Percentiles rank a stretch among this genome's conserved stretches.
These are phyloP conservation scores for Debaryomyces subglobosus DNA, from an alignment of 1,139 yeast species.

Conservation along the genomic window DNA sequence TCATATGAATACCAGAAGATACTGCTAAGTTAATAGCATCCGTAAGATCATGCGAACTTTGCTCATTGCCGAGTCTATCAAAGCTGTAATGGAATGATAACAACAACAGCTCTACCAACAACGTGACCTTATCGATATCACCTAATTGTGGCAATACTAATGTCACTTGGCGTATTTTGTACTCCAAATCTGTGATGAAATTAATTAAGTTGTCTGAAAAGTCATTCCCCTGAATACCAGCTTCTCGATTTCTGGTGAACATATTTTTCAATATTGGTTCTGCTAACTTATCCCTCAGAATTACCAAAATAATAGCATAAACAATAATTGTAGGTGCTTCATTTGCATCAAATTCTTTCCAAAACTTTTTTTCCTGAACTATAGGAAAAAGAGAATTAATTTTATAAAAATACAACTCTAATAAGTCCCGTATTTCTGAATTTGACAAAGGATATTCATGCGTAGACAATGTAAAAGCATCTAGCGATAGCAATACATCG, in stretches of 20 bases:
- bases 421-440: constrained; percentile 25
- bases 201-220: constrained; percentile 19
- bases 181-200: constrained; percentile 32
- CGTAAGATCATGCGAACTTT: constrained; percentile 38
- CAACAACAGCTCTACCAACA: constrained; percentile 32
- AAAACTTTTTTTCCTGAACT: constrained; percentile 30
- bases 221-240: constrained; percentile 9
- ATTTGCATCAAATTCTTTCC: constrained; percentile 28
- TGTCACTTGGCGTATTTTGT: constrained; percentile 35
- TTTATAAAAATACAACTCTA: constrained; percentile 34
- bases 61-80: constrained; percentile 38
- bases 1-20: constrained; percentile 38
- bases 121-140: constrained; percentile 36
- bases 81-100: constrained; percentile 34
- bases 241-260: constrained; percentile 16
- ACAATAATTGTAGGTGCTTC: constrained; percentile 28
- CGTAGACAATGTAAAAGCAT: constrained; percentile 39
- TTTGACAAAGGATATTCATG: constrained; percentile 24
- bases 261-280: constrained; percentile 28
- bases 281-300: constrained; percentile 32
- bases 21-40: constrained; percentile 34
- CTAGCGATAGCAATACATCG: constrained; percentile 26
- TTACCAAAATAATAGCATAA: constrained; percentile 32
- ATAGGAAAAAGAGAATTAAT: constrained; percentile 40
- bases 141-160: constrained; percentile 36